Evolutionary conservation across 352 stramenopile genomes (phyloP).

Genomic region (Peronospora farinosa): DNA sequence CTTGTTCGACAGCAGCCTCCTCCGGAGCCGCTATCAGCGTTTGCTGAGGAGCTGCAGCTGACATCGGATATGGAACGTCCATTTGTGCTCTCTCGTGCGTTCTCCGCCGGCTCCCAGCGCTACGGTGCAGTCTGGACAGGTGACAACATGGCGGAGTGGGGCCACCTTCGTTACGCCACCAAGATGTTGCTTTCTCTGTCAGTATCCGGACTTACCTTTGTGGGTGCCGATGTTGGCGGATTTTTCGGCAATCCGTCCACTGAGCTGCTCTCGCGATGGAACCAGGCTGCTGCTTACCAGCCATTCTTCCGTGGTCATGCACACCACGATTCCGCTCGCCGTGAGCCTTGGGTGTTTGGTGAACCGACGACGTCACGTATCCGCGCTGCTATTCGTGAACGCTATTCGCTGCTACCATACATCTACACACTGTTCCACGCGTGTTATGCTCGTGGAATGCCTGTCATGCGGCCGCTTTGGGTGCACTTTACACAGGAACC

Average conservation of each 20-base stretch:
- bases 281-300: conserved; percentile 93
- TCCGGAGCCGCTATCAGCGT: conserved; percentile 24
- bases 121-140: conserved; percentile 98
- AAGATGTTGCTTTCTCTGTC: conserved; percentile 98
- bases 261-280: conserved; percentile 95
- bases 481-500: conserved; percentile 91
- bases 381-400: conserved; percentile 86
- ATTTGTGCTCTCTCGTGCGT: conserved; percentile 96
- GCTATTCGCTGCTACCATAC: conserved; percentile 96
- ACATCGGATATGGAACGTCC: conserved; percentile 76
- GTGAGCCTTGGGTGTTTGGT: conserved; percentile 97
- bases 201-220: conserved; percentile 93
- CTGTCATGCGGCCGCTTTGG: conserved; percentile 93
- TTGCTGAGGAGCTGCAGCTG: conserved; percentile 40
- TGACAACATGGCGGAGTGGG: conserved; percentile 96
- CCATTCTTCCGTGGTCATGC: conserved; percentile 99
- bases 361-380: conserved; percentile 89
- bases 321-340: conserved; percentile 97
- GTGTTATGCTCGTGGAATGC: conserved; percentile 53
- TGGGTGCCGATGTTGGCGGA: conserved; percentile 97
- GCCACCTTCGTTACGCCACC: conserved; percentile 90
- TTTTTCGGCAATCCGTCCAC: conserved; percentile 97
- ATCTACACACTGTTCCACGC: conserved; percentile 89
- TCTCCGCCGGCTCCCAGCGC: conserved; percentile 96
- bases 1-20: conserved; percentile 61